Conservation (phyloP, 208 protist species). For the Leishmania turanica region DNA sequence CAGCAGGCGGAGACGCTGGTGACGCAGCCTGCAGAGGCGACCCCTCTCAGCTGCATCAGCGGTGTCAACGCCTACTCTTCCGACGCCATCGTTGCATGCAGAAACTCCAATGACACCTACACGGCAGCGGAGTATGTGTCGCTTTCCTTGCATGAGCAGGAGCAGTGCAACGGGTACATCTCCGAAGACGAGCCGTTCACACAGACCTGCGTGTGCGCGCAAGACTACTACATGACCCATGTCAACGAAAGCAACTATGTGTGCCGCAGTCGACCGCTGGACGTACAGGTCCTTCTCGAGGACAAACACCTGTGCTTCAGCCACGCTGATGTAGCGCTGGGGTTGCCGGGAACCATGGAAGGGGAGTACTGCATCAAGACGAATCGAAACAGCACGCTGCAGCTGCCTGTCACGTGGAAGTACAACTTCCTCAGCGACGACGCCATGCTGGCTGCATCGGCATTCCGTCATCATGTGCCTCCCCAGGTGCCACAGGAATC, state of each 20-base stretch:
- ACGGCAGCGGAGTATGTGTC: background rate
- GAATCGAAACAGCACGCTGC: constrained; percentile 10
- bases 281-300: constrained; percentile 35
- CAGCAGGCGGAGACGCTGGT: background rate
- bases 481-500: background rate
- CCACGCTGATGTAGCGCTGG: constrained; percentile 27
- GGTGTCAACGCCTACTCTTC: constrained; percentile 2
- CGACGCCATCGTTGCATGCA: constrained; percentile 5
- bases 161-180: constrained; percentile 3
- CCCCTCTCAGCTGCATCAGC: background rate
- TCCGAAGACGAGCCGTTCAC: background rate
- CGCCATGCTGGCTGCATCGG: constrained; percentile 6
- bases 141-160: background rate
- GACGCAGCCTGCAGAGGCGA: too few species aligned
- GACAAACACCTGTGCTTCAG: constrained; percentile 39
- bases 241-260: background rate
- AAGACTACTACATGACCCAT: constrained; percentile 20
- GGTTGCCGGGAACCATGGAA: constrained; percentile 29
- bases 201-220: constrained; percentile 37
- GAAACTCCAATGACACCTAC: background rate
- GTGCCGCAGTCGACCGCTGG: constrained; percentile 26
- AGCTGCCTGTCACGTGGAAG: constrained; percentile 7
- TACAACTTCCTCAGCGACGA: constrained; percentile 12
- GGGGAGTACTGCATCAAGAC: constrained; percentile 31
- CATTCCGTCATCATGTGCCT: background rate